Base-by-base conservation (phyloP, 768 basidiomycete genomes). In the Hypholoma fasciculare region DNA sequence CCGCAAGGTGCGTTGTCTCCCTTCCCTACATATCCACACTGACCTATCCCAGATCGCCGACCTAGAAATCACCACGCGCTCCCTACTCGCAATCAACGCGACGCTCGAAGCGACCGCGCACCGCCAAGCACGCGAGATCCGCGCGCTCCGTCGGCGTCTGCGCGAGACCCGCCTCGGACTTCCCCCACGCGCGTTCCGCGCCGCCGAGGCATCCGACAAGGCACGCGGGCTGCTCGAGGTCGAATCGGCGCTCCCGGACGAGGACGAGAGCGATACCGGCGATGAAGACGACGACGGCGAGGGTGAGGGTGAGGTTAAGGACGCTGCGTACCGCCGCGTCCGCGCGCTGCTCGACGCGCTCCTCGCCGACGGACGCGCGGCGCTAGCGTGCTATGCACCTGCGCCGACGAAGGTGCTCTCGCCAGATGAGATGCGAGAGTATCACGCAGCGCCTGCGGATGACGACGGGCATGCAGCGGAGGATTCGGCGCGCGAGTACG, bases 41-140 rank as follows among this genome's bases (percentile, higher is more conserved):
- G 37, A 54, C 60, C 36, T 23, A 65, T 20, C 12, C 40, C 53
- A 96, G 94, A 96, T 96, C 57, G 91, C 90, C 12, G 94, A 96
- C 74, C 78, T 96, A 11, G 92, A 96, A 72, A 96, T 96, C 66
- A 89, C 92, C 6, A 96, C 94, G 71, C 81, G 84, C 36, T 96
- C 94, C 1, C 80, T 96, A 16, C 79, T 96, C 47, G 84, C 86
- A 1, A 94, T 96, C 74, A 96, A 96, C 66, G 77, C 88, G 2
- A 82, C 89, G 16, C 79, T 96, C 19, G 94, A 96, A 71, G 82
- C 86, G 37, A 82, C 84, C 36, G 94, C 92, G 72, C 83, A 89
- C 62, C 82, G 81, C 27, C 94, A 96, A 66, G 85, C 88, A 7
- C 86, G 84, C 61, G 94, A 96, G 72, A 94, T 96, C 52, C 83